Percentiles rank a stretch among this genome's conserved stretches.
phyloP scores from a whole-genome alignment of 2,329 filamentous ascomycete genomes.

The Pseudogymnoascus sp. region DNA sequence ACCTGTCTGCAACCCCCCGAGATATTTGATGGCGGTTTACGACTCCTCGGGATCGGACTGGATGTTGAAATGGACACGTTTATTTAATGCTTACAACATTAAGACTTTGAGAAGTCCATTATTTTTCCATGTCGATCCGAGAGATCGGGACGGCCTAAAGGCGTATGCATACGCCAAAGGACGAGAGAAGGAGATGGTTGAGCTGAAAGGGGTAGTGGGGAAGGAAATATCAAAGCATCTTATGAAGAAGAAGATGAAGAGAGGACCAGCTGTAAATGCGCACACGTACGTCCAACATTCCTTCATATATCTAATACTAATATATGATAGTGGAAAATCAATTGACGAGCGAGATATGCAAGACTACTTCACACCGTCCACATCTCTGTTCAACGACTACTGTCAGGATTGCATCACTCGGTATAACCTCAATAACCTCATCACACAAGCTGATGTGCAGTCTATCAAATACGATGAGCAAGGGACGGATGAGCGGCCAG shows the following conservation, averaged over 20 bases:
- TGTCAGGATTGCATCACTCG: constrained; percentile 50
- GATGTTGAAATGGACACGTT: constrained; percentile 64
- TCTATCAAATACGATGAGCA: constrained; percentile 19
- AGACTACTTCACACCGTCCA: constrained; percentile 62
- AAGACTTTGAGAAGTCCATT: constrained; percentile 68
- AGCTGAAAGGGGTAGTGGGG: constrained; percentile 68
- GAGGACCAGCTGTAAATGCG: constrained; percentile 25
- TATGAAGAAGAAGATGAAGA: constrained; percentile 52
- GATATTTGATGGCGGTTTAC: constrained; percentile 49
- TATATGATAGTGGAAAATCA: constrained; percentile 30
- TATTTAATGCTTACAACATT: constrained; percentile 64
- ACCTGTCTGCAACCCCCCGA: constrained; percentile 25
- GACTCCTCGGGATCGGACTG: constrained; percentile 58
- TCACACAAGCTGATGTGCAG: constrained; percentile 45
- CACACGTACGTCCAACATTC: not conserved
- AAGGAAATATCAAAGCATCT: constrained; percentile 75
- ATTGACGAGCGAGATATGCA: constrained; percentile 60
- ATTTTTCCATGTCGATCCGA: constrained; percentile 75
- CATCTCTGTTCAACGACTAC: constrained; percentile 54
- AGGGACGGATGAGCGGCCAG: constrained; percentile 12
- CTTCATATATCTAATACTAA: constrained; percentile 14
- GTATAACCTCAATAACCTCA: constrained; percentile 50
- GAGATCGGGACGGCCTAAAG: constrained; percentile 65
- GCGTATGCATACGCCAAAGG: constrained; percentile 58
- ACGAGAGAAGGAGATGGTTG: constrained; percentile 56